Base-by-base conservation (phyloP, 441 rosid genomes). In the Monsonia emarginata region DNA sequence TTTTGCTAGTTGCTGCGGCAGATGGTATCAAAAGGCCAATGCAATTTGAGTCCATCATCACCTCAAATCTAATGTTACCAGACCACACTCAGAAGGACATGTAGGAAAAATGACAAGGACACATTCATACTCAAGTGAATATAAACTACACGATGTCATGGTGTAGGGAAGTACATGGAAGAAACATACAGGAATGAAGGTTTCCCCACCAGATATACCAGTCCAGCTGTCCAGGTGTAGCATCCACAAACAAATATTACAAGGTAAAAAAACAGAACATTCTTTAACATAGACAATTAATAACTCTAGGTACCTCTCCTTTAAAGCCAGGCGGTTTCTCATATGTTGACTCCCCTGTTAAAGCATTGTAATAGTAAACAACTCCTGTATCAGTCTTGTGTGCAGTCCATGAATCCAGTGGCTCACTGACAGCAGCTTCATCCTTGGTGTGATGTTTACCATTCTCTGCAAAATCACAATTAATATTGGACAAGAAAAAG, bases 311-410 rank as follows among this genome's bases (percentile, higher is more conserved):
- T 80, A 94, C 97, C 99, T 91, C 94, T 64, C 75, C 81, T 71
- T 68, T 85, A 79, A 89, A 89, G 65, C 91, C 89, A 65, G 83
- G 76, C 67, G 99, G 97, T 76, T 85, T 91, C 73, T 86, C 89
- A 70, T 94, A 94, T 69, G 99, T 89, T 0, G 99, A 94, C 60
- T 82, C 86, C 67, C 97, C 87, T 13, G 97, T 91, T 65, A 84
- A 79, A 67, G 97, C 80, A 80, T 95, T 95, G 70, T 91, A 95
- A 75, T 91, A 95, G 81, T 95, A 95, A 66, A 86, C 80, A 74
- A 80, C 32, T 76, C 95, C 99, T 0, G 87, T 63, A 24, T 86
- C 98, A 25, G 95, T 79, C 86, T 82, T 95, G 82, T 91, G 97
- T 54, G 95, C 96, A 65, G 99, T 95, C 99, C 99, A 95, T 54